Base-by-base conservation (phyloP, 2,329 filamentous ascomycete species). In the Penicillium italicum region DNA sequence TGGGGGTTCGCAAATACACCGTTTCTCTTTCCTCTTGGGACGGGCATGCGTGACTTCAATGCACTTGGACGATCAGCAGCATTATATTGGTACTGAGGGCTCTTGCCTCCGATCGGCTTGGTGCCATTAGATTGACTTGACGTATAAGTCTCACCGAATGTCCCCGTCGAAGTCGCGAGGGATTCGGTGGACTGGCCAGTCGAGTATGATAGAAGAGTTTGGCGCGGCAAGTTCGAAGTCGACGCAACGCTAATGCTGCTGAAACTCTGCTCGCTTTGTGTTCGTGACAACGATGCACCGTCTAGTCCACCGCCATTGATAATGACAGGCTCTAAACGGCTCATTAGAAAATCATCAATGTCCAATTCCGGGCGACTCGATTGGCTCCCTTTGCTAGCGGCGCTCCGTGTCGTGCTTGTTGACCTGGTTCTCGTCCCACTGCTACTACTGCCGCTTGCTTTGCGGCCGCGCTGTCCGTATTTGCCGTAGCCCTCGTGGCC, bases 401-500 rank as follows among this genome's bases (percentile, higher is more conserved):
- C 61, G 57, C 72, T 77, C 46, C 68, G 59, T 16, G 72, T 72
- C 2, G 71, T 74, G 59, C 76, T 77, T 24, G 70, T 73, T 47
- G 71, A 78, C 42, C 72, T 72, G 58, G 67, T 72, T 58, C 74
- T 72, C 34, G 68, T 72, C 14, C 70, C 70, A 45, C 66, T 76
- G 31, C 63, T 74, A 60, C 70, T 77, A 53, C 74, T 69, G 45
- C 72, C 64, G 50, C 77, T 79, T 48, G 69, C 50, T 56, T 74
- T 77, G 50, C 78, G 72, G 42, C 77, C 77, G 40, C 77, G 71
- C 53, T 74, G 72, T 5, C 71, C 70, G 64, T 80, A 78, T 61
- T 72, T 80, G 12, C 77, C 77, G 61, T 82, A 81, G 28, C 76
- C 77, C 75, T 97, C 93, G 66, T 97, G 91, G 0, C 93, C 93